These are phyloP conservation scores for Hymenoscyphus scutula DNA, from an alignment of 2,329 filamentous ascomycete genomes.

Conservation along the genomic window DNA sequence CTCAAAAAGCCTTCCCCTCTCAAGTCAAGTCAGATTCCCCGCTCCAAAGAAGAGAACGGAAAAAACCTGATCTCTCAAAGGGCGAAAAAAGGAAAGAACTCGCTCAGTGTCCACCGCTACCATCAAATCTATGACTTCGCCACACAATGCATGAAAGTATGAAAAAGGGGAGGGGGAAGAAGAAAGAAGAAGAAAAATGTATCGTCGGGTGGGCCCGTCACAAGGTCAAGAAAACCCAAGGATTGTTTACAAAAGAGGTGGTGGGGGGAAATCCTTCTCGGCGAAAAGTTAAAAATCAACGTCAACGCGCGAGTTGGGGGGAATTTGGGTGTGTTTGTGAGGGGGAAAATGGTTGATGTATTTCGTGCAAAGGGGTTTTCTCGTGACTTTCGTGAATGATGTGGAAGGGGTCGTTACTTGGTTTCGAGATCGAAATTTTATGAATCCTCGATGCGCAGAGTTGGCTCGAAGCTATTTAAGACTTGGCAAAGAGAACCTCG, in stretches of 20 bases:
- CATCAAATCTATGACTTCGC: conserved; percentile 30
- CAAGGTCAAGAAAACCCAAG: too few relatives aligned
- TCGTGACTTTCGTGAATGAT: conserved; percentile 32
- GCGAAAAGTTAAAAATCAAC: conserved; percentile 21
- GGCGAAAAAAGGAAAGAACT: conserved; percentile 23
- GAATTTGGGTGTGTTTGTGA: conserved; percentile 9
- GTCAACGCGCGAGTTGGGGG: conserved; percentile 10
- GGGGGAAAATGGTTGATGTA: conserved; percentile 15
- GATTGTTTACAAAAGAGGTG: conserved; percentile 19
- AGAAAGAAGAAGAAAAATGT: too few relatives aligned
- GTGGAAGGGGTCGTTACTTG: conserved; percentile 24
- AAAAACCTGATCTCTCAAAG: conserved; percentile 20
- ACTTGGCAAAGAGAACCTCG: conserved; percentile 73
- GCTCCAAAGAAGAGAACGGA: conserved; percentile 20
- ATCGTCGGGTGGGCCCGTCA: conserved; percentile 22
- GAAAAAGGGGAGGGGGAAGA: conserved; percentile 9
- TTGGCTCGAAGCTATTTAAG: conserved; percentile 26
- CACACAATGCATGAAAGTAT: conserved; percentile 9
- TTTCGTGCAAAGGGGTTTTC: conserved; percentile 19
- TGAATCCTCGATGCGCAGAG: conserved; percentile 1
- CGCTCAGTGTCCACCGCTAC: conserved; percentile 26
- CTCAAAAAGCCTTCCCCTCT: background rate
- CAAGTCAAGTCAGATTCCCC: background rate
- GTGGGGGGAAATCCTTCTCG: conserved; percentile 12
- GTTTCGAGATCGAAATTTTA: conserved; percentile 20